Evolutionary conservation across 352 stramenopile genomes (phyloP).

Genomic region (Pythium periplocum): DNA sequence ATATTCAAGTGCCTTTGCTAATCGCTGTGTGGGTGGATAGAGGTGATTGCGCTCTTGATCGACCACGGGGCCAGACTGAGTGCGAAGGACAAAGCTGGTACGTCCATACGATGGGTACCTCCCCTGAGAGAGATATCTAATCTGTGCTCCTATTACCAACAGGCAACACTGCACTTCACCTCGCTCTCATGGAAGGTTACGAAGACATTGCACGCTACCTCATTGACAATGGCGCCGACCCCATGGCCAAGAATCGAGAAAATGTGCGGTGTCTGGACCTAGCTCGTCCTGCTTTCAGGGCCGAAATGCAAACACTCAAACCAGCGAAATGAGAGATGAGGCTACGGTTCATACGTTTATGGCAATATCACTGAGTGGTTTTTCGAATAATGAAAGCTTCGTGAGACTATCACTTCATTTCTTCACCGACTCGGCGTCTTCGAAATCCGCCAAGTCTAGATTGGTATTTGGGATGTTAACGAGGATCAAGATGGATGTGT

Average conservation of each 20-base stretch:
- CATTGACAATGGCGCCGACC: slow-evolving; percentile 47
- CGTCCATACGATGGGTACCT: background rate
- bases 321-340: too few relatives aligned
- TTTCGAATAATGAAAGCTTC: too few relatives aligned
- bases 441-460: slow-evolving; percentile 35
- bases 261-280: slow-evolving; percentile 52
- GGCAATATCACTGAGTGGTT: too few relatives aligned
- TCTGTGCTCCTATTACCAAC: background rate
- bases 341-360: too few relatives aligned
- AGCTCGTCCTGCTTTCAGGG: slow-evolving; percentile 38
- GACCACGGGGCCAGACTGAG: slow-evolving; percentile 55
- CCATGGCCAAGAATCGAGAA: slow-evolving; percentile 51
- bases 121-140: background rate
- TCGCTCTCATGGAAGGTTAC: slow-evolving; percentile 59
- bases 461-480: slow-evolving; percentile 51
- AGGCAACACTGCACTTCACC: slow-evolving; percentile 69
- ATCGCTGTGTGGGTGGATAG: slow-evolving; percentile 8
- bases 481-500: slow-evolving; percentile 55
- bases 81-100: slow-evolving; percentile 41
- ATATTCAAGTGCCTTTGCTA: too few relatives aligned
- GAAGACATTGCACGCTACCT: slow-evolving; percentile 57
- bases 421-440: background rate
- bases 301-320: slow-evolving; percentile 23
- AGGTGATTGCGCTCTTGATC: slow-evolving; percentile 53
- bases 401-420: too few relatives aligned